These are phyloP conservation scores for Nothophoma quercina DNA, from an alignment of 2,329 filamentous ascomycete species.

Conservation along the genomic window DNA sequence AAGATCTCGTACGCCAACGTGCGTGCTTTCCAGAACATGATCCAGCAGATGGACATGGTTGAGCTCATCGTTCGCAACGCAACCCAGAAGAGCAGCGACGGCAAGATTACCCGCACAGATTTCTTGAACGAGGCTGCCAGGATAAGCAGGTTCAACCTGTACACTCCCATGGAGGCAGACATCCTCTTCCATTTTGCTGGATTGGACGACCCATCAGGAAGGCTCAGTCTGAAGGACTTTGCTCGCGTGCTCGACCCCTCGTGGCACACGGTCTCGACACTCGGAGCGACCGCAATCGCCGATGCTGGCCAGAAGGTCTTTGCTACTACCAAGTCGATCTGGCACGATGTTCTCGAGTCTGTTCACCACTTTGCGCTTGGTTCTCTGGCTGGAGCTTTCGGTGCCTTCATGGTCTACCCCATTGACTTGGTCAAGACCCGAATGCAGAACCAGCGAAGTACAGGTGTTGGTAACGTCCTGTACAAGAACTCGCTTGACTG, in stretches of 20 bases:
- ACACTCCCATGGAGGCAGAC: constrained; percentile 98
- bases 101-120: constrained; percentile 91
- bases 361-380: constrained; percentile 90
- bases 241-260: constrained; percentile 93
- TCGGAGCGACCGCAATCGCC: constrained; percentile 59
- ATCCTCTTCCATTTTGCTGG: constrained; percentile 99
- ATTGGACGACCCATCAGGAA: constrained; percentile 85
- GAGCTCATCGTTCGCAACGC: constrained; percentile 92
- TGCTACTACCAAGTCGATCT: constrained; percentile 62
- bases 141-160: constrained; percentile 91
- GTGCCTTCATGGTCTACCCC: constrained; percentile 99
- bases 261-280: constrained; percentile 74
- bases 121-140: constrained; percentile 94
- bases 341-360: constrained; percentile 75
- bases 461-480: constrained; percentile 79
- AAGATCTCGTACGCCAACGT: constrained; percentile 99
- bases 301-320: constrained; percentile 62
- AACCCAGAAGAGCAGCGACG: constrained; percentile 80
- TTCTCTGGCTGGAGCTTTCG: constrained; percentile 91
- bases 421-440: constrained; percentile 99
- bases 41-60: constrained; percentile 96
- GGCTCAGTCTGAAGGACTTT: constrained; percentile 84
- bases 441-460: constrained; percentile 92
- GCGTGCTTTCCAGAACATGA: constrained; percentile 96
- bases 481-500: constrained; percentile 99